Evolutionary conservation across 2,329 filamentous ascomycete genomes (phyloP), one percentile per base, ranked within the genome.

Genomic region (Coniella lustricola): DNA sequence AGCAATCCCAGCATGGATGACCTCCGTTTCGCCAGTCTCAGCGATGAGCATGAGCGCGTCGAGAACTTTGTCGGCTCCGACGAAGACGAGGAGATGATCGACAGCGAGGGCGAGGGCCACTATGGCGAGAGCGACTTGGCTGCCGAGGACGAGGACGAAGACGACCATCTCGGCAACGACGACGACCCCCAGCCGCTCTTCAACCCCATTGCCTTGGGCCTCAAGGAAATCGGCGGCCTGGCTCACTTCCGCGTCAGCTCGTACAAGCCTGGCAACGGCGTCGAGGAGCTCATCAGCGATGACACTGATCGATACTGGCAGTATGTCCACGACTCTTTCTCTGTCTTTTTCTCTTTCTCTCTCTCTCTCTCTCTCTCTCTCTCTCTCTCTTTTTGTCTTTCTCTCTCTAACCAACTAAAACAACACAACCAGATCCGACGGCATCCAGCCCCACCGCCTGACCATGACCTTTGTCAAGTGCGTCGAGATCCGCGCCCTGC

Each of bases 141-240:
- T 2, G 10, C 3, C 13, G 44, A 48, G 14, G 39, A 42, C 2
- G 49, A 51, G 2, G 52, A 53, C 7, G 50, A 53, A 2, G 49
- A 51, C 2, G 52, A 53, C 7, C 48, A 53, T 4, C 44, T 49
- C 3, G 50, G 47, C 7, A 48, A 53, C 3, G 47, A 34, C 16
- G 31, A 7, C 33, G 43, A 34, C 9, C 33, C 21, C 3, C 31
- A 36, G n/a, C 49, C 55, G 4, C 49, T 42, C 7, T 77, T 82
- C 45, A 73, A 82, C 48, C 70, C 80, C 13, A 67, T 73, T 16
- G 73, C 73, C 16, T 62, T 75, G 10, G 74, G 82, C 37, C 71
- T 91, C 53, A 90, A 90, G 63, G 88, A 93, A 62, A 91, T 93
- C 62, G 88, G 85, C 58, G 90, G 89, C 54, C 75, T 93, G 17